Percentiles rank a stretch among this genome's conserved stretches.
These are phyloP conservation scores for Linum lewisii DNA, from an alignment of 345 rosid species.

Conservation along the genomic window DNA sequence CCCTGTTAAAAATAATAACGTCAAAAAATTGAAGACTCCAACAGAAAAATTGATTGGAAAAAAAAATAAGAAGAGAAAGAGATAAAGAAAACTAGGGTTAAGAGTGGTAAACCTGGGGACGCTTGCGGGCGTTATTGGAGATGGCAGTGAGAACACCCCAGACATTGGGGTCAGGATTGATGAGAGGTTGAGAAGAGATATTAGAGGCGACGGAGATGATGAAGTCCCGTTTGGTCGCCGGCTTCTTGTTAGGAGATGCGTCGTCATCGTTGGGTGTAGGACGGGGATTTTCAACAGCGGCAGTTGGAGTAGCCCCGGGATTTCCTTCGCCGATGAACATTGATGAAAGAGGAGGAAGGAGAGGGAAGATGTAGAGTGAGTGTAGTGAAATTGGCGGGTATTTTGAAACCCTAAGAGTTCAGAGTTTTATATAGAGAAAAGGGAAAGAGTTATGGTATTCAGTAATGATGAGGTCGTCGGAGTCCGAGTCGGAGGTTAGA, in stretches of 20 bases:
- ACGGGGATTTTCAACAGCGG: not conserved
- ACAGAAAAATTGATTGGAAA: not conserved
- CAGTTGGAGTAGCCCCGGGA: constrained; percentile 10
- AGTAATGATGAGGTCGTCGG: too few relatives aligned
- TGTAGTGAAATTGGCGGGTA: constrained; percentile 14
- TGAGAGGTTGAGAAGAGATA: constrained; percentile 60
- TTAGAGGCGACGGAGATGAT: constrained; percentile 51
- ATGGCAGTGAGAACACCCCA: constrained; percentile 96
- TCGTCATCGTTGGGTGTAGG: constrained; percentile 12
- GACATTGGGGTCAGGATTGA: constrained; percentile 49
- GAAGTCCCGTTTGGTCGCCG: constrained; percentile 35
- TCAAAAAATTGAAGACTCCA: not conserved
- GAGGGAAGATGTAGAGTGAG: constrained; percentile 81
- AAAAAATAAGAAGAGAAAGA: too few relatives aligned
- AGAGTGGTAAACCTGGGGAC: constrained; percentile 42
- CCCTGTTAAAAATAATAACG: constrained; percentile 36
- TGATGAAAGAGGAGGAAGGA: too few relatives aligned
- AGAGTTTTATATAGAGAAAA: too few relatives aligned
- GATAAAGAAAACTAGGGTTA: constrained; percentile 11
- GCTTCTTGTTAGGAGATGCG: constrained; percentile 24
- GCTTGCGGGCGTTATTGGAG: constrained; percentile 65
- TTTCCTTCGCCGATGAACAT: constrained; percentile 15
- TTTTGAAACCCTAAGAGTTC: too few relatives aligned
- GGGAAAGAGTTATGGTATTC: too few relatives aligned
- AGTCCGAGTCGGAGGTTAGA: too few relatives aligned